A percentile compares a stretch with the other conserved stretches of the same genome.
Evolutionary conservation across 169 alveolate genomes (phyloP).

Genomic region (Cryptosporidium tyzzeri): DNA sequence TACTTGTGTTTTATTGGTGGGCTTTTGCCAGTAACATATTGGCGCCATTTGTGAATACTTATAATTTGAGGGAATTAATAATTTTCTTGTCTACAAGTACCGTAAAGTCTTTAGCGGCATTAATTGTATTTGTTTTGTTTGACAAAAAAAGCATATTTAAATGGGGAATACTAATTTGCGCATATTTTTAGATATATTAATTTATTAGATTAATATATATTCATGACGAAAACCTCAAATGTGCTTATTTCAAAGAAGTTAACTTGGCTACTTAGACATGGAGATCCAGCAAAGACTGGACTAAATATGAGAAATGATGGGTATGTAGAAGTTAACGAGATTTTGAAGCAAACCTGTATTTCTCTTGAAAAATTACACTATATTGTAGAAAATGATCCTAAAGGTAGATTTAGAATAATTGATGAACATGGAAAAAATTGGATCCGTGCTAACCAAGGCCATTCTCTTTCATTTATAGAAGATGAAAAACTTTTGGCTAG

Average conservation of each 20-base stretch:
- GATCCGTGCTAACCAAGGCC: slow-evolving; percentile 75
- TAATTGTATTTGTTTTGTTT: background rate
- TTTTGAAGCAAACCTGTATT: background rate
- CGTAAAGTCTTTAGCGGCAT: slow-evolving; percentile 23
- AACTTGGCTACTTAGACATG: slow-evolving; percentile 72
- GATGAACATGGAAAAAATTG: background rate
- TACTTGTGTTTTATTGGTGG: slow-evolving; percentile 6
- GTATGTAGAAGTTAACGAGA: slow-evolving; percentile 22
- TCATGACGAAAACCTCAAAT: background rate
- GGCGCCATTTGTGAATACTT: slow-evolving; percentile 30
- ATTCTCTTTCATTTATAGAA: slow-evolving; percentile 40
- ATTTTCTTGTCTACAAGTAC: slow-evolving; percentile 20
- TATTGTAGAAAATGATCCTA: slow-evolving; percentile 39
- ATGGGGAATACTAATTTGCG: background rate
- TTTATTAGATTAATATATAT: background rate
- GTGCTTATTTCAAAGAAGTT: slow-evolving; percentile 22
- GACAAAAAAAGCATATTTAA: background rate
- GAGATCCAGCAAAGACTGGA: slow-evolving; percentile 55
- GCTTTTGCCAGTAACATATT: slow-evolving; percentile 4
- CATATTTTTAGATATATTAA: slow-evolving; percentile 22
- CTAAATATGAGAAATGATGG: slow-evolving; percentile 45
- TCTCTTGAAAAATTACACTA: background rate
- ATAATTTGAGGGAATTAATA: background rate
- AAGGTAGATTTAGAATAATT: slow-evolving; percentile 19
- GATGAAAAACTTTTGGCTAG: slow-evolving; percentile 14